A percentile compares a stretch with the other conserved stretches of the same genome.
phyloP scores from a whole-genome alignment of 2,329 filamentous ascomycete species.

The Exophiala sideris region DNA sequence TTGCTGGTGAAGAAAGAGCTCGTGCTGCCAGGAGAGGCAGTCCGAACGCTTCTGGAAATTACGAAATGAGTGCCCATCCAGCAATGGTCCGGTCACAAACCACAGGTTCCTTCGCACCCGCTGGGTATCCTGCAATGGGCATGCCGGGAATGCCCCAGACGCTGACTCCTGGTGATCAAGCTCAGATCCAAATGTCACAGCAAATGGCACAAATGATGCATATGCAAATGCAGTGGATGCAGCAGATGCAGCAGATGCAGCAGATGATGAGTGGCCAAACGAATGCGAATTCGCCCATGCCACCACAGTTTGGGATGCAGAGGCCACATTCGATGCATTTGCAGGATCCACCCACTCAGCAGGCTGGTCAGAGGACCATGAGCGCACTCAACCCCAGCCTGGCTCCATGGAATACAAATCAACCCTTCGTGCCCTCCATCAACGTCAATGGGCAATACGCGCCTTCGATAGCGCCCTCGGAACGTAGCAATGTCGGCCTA shows the following conservation, averaged over 20 bases:
- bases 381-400: constrained; percentile 73
- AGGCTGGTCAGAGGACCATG: constrained; percentile 62
- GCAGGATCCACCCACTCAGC: constrained; percentile 27
- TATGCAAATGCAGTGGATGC: constrained; percentile 94
- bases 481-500: constrained; percentile 88
- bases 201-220: constrained; percentile 87
- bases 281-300: constrained; percentile 11
- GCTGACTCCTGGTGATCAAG: constrained; percentile 63
- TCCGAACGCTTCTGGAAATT: constrained; percentile 57
- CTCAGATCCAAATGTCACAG: constrained; percentile 75
- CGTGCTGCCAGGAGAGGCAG: constrained; percentile 75
- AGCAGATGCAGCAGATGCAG: constrained; percentile 67
- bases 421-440: constrained; percentile 34
- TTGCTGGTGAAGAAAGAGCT: constrained; percentile 77
- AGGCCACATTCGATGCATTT: constrained; percentile 23
- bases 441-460: constrained; percentile 57
- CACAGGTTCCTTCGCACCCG: constrained; percentile 33
- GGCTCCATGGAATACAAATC: constrained; percentile 37
- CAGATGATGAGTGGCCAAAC: constrained; percentile 58
- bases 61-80: constrained; percentile 34
- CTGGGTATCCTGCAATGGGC: constrained; percentile 22
- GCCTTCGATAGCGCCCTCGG: constrained; percentile 89
- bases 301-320: constrained; percentile 10
- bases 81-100: constrained; percentile 39
- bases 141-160: constrained; percentile 30